phyloP scores from a whole-genome alignment of 345 rosid genomes.

The Camelina hispida region DNA sequence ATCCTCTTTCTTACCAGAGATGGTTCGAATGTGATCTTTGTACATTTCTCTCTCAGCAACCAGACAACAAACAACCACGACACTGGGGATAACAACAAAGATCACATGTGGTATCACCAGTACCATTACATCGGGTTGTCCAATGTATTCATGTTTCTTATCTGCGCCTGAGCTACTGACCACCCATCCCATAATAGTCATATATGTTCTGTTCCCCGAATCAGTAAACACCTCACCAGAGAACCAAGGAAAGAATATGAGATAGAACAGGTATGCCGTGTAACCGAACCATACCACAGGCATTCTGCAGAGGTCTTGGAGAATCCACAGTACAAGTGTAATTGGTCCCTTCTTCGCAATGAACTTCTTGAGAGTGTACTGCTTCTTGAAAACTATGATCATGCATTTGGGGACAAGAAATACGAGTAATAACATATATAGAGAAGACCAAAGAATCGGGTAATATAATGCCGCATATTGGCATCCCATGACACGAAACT shows the following conservation, averaged over 20 bases:
- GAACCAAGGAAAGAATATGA: constrained; percentile 79
- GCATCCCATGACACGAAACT: constrained; percentile 84
- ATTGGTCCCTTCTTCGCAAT: constrained; percentile 53
- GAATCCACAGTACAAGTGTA: constrained; percentile 60
- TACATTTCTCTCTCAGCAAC: constrained; percentile 73
- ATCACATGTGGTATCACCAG: constrained; percentile 81
- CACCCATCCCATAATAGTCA: constrained; percentile 91
- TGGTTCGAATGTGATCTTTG: constrained; percentile 57
- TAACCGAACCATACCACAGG: constrained; percentile 67
- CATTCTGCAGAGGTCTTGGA: constrained; percentile 74
- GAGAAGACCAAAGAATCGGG: constrained; percentile 67
- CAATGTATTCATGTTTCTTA: constrained; percentile 58
- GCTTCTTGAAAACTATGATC: constrained; percentile 56
- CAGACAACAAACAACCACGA: constrained; percentile 55
- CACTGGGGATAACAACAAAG: constrained; percentile 69
- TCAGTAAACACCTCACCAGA: constrained; percentile 70
- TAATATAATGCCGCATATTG: constrained; percentile 79
- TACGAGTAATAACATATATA: constrained; percentile 51
- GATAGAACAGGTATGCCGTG: constrained; percentile 66
- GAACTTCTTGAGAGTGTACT: constrained; percentile 57
- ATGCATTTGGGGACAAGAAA: constrained; percentile 68
- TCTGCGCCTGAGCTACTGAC: constrained; percentile 46
- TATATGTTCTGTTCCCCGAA: constrained; percentile 58
- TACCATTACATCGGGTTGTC: constrained; percentile 85
- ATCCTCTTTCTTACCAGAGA: constrained; percentile 78